Evolutionary conservation across 352 stramenopile species (phyloP).

Genomic region (Pythium aquatile): DNA sequence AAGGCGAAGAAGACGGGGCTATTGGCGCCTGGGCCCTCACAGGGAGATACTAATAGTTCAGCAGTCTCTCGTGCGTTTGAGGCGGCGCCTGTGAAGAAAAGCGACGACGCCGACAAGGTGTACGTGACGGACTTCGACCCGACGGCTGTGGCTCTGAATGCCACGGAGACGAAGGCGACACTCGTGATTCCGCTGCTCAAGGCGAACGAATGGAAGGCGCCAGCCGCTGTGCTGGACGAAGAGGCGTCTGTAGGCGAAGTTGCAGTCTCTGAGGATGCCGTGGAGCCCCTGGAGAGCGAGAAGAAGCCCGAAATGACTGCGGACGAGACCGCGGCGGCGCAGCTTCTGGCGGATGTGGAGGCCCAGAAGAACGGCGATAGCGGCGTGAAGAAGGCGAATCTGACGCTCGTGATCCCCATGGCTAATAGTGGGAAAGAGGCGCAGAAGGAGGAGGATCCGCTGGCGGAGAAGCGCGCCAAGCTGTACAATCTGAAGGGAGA

Average conservation of each 20-base stretch:
- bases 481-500: constrained; percentile 39
- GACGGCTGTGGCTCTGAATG: constrained; percentile 28
- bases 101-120: constrained; percentile 38
- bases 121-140: constrained; percentile 80
- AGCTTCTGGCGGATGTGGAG: constrained; percentile 41
- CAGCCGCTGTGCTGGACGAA: background rate
- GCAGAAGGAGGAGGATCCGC: constrained; percentile 11
- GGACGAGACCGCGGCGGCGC: constrained; percentile 39
- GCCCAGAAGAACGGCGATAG: constrained; percentile 14
- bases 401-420: constrained; percentile 61
- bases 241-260: background rate
- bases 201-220: constrained; percentile 49
- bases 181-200: constrained; percentile 75
- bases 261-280: background rate
- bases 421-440: constrained; percentile 10
- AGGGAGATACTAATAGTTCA: background rate
- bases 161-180: constrained; percentile 30
- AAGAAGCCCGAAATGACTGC: constrained; percentile 18
- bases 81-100: constrained; percentile 8
- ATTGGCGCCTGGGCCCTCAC: background rate
- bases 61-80: constrained; percentile 29
- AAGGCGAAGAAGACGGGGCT: constrained; percentile 53
- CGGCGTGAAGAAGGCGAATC: background rate
- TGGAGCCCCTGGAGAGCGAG: background rate
- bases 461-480: constrained; percentile 30